These are phyloP conservation scores for Kockiozyma suomiensis DNA, from an alignment of 805 yeast species.

Conservation along the genomic window DNA sequence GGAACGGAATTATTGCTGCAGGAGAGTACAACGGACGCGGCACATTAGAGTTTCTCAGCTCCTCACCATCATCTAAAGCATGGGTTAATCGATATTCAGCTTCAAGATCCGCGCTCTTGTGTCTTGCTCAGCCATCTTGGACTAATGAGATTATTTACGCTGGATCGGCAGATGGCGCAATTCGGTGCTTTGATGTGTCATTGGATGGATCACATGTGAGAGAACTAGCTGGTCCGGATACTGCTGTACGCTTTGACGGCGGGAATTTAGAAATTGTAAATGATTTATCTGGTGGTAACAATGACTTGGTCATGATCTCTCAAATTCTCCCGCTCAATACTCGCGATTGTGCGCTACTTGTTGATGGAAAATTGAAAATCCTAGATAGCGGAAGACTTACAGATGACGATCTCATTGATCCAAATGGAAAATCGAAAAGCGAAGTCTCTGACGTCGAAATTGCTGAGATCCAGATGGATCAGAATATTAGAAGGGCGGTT, in stretches of 20 bases:
- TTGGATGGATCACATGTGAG: conserved; percentile 20
- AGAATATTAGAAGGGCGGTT: conserved; percentile 17
- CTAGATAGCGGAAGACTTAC: conserved; percentile 10
- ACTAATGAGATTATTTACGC: conserved; percentile 24
- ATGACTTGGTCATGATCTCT: conserved; percentile 18
- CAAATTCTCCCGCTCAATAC: conserved; percentile 11
- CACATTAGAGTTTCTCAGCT: conserved; percentile 25
- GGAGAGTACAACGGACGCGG: conserved; percentile 36
- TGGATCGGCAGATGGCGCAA: conserved; percentile 34
- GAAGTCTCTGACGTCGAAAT: not conserved
- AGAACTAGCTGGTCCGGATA: conserved; percentile 21
- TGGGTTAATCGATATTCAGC: conserved; percentile 34
- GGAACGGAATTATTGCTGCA: conserved; percentile 24
- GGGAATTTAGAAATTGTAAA: not conserved
- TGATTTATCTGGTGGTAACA: not conserved
- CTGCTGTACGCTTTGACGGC: not conserved
- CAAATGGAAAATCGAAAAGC: not conserved
- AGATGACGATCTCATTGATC: conserved; percentile 5
- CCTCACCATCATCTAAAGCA: not conserved
- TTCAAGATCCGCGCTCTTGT: conserved; percentile 25
- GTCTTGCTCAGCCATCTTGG: conserved; percentile 27
- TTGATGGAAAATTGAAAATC: conserved; percentile 14
- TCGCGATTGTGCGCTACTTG: conserved; percentile 14
- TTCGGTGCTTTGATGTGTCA: conserved; percentile 28
- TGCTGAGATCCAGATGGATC: conserved; percentile 11